Base-by-base conservation (phyloP, 345 rosid species). In the Rhodamnia rubescens region DNA sequence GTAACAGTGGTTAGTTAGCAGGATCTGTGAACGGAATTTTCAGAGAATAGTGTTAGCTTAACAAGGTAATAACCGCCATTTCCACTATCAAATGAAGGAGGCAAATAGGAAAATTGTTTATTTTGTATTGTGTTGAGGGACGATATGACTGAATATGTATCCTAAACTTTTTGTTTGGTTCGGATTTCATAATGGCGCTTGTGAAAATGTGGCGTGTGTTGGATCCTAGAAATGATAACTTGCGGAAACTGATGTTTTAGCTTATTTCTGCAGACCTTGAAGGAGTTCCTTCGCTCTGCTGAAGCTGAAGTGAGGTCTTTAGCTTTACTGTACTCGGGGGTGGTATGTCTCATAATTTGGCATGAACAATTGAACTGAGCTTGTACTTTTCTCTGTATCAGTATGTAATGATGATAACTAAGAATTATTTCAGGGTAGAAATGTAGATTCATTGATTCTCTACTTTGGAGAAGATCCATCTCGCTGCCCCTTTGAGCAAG, bases 381-480 rank as follows among this genome's bases (percentile, higher is more conserved):
- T 53, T 82, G 32, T 22, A 18, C 83, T 27, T 11, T 64, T 27
- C 27, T 29, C 51, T 16, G 44, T 74, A 56, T 61, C 32, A 82
- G 56, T 84, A 50, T 40, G 29, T 2, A 21, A 61, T 82, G 29
- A 22, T 59, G 15, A 74, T 80, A 59, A 54, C 59, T 52, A 5
- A n/a, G 59, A 61, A 49, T 40, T 22, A 59, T 5, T 80, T 61
- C 93, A 95, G 98, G 99, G 98, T 59, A 92, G 94, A 89, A 95
- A 94, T 84, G 96, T 92, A 64, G 99, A 97, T 90, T 93, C 96
- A 56, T 89, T 96, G 89, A 95, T 96, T 88, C 92, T 95, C 88
- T 97, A 97, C 88, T 97, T 96, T 85, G 99, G 99, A 81, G 98
- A 97, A 92, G 98, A 95, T 91, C 99, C 99, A 54, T 94, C 96